These are phyloP conservation scores for Dictyostelium firmibasis DNA, from an alignment of 78 protist genomes.

Conservation along the genomic window DNA sequence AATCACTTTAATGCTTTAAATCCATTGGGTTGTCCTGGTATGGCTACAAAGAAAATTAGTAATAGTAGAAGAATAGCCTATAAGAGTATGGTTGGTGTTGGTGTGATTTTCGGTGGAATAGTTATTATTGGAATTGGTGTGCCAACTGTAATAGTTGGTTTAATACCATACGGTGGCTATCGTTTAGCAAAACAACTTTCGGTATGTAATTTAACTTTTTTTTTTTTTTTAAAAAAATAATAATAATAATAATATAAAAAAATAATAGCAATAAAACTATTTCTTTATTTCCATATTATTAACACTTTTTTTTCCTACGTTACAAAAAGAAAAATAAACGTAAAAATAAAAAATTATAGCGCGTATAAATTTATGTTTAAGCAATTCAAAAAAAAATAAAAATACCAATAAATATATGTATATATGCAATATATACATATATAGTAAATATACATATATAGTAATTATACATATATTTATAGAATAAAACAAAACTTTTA, in stretches of 20 bases:
- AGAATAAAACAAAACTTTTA: too few species aligned
- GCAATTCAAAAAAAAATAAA: too few species aligned
- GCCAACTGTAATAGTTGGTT: conserved; percentile 1
- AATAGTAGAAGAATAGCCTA: background rate
- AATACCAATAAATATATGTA: too few species aligned
- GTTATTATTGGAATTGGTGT: conserved; percentile 10
- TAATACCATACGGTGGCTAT: background rate
- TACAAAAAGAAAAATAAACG: background rate
- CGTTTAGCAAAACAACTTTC: background rate
- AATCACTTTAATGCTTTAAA: conserved; percentile 2
- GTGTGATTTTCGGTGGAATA: background rate
- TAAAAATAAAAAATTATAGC: background rate
- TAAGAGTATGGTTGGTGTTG: background rate
- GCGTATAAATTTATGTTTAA: too few species aligned
- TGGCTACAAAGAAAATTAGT: background rate
- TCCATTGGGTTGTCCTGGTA: conserved; percentile 33
- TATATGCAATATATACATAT: too few species aligned
- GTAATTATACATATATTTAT: too few species aligned
- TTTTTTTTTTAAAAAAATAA: background rate
- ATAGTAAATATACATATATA: too few species aligned
- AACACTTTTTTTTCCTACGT: background rate
- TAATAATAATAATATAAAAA: background rate
- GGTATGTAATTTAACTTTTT: background rate
- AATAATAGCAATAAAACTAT: too few species aligned
- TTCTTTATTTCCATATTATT: background rate